Conservation (phyloP, 23 red algal genomes). For the Chondrus crispus region DNA sequence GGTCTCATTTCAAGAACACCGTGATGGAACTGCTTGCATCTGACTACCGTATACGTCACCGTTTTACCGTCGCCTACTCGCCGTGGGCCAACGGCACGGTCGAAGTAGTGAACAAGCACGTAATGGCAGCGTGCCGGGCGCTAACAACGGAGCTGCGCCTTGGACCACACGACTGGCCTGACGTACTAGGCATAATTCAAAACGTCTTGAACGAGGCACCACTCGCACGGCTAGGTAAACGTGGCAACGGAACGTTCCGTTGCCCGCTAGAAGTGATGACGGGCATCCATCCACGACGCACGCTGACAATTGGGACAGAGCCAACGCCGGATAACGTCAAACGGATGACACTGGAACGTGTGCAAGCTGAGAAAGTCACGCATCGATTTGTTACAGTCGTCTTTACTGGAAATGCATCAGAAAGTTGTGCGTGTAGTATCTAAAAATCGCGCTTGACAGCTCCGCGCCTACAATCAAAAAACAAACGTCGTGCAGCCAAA, state of each 20-base stretch:
- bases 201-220: background rate
- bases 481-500: background rate
- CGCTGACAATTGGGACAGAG: background rate
- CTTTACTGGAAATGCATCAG: background rate
- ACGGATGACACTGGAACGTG: background rate
- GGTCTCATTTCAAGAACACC: constrained; percentile 21
- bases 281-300: background rate
- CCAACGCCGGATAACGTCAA: background rate
- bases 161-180: background rate
- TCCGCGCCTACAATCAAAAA: constrained; percentile 11
- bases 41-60: background rate
- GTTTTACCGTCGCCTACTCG: constrained; percentile 9
- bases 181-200: background rate
- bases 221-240: background rate
- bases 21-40: background rate
- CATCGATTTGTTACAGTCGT: background rate
- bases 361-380: background rate
- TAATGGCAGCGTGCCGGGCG: background rate
- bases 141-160: background rate
- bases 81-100: constrained; percentile 30
- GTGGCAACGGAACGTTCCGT: background rate
- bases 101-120: background rate
- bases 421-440: background rate
- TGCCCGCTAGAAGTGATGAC: constrained; percentile 18
- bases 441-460: background rate